phyloP scores from a whole-genome alignment of 495 filamentous ascomycete genomes.

The Neohortaea acidophila region DNA sequence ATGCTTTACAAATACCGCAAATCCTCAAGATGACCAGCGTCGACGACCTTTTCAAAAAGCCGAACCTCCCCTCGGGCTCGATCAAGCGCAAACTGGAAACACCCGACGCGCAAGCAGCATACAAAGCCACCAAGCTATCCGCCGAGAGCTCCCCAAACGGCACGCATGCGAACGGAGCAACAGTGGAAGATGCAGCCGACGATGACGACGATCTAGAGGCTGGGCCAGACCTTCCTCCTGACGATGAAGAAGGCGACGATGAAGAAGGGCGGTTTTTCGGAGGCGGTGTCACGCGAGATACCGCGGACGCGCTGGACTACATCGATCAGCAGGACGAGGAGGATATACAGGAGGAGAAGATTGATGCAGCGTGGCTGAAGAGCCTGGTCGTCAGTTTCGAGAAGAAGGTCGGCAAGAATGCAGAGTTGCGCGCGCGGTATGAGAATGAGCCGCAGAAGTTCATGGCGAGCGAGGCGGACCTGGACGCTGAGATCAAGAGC shows the following conservation, averaged over 20 bases:
- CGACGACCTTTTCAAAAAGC: constrained; percentile 30
- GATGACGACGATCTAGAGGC: constrained; percentile 49
- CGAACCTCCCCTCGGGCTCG: constrained; percentile 15
- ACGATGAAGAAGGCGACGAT: constrained; percentile 55
- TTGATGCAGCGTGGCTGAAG: constrained; percentile 71
- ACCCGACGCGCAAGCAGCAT: constrained; percentile 36
- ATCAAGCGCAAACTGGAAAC: constrained; percentile 30
- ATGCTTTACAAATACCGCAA: no score
- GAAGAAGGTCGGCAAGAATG: constrained; percentile 78
- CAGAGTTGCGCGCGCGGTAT: constrained; percentile 79
- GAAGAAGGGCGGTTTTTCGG: constrained; percentile 93
- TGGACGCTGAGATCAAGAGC: constrained; percentile 80
- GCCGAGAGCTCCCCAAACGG: constrained; percentile 45
- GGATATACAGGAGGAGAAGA: constrained; percentile 50
- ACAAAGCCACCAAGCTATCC: constrained; percentile 71
- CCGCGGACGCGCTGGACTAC: constrained; percentile 78
- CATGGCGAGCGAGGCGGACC: constrained; percentile 74
- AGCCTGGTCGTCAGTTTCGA: constrained; percentile 75
- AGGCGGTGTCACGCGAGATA: constrained; percentile 66
- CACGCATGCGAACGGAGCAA: constrained; percentile 35
- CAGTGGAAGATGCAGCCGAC: constrained; percentile 40
- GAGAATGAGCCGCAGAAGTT: constrained; percentile 75
- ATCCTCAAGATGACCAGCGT: constrained; percentile 29
- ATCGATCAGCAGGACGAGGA: constrained; percentile 55
- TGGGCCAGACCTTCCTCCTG: constrained; percentile 53